Evolutionary conservation across 192 early-diverging fungal genomes (phyloP).

Genomic region (Mortierella claussenii): DNA sequence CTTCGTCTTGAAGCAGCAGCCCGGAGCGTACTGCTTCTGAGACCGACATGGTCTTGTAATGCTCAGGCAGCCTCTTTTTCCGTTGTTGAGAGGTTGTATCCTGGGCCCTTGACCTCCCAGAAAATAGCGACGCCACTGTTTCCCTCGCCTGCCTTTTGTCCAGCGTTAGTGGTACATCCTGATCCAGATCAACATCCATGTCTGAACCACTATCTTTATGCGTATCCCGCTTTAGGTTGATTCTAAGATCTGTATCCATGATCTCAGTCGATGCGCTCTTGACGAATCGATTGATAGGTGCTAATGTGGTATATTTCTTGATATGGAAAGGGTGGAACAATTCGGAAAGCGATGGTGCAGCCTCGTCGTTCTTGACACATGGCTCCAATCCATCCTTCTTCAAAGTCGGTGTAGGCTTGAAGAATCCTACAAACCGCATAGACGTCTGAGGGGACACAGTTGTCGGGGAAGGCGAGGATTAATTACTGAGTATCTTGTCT

Average conservation of each 20-base stretch:
- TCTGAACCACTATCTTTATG: neutral
- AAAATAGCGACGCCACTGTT: slow-evolving; percentile 11
- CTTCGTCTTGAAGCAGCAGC: slow-evolving; percentile 41
- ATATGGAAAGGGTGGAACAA: slow-evolving; percentile 71
- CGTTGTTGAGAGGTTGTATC: slow-evolving; percentile 12
- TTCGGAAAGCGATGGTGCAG: slow-evolving; percentile 32
- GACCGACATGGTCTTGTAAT: slow-evolving; percentile 19
- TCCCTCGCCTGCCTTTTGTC: neutral
- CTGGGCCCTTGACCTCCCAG: neutral
- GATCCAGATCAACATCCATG: slow-evolving; percentile 44
- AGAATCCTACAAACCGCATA: slow-evolving; percentile 53
- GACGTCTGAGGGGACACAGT: slow-evolving; percentile 43
- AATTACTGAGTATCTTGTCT: too few species aligned
- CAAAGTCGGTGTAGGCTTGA: slow-evolving; percentile 21
- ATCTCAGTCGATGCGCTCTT: slow-evolving; percentile 11
- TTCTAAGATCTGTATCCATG: slow-evolving; percentile 16
- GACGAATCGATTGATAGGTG: slow-evolving; percentile 53
- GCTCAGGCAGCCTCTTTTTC: slow-evolving; percentile 37
- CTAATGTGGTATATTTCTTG: slow-evolving; percentile 61
- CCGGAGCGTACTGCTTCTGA: slow-evolving; percentile 30
- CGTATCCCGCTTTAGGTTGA: slow-evolving; percentile 7
- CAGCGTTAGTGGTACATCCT: neutral
- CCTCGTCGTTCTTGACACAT: slow-evolving; percentile 12
- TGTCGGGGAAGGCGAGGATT: too few species aligned
- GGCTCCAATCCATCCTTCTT: slow-evolving; percentile 36